Base-by-base conservation (phyloP, 164 flowering plant species). In the Vitis riparia region DNA sequence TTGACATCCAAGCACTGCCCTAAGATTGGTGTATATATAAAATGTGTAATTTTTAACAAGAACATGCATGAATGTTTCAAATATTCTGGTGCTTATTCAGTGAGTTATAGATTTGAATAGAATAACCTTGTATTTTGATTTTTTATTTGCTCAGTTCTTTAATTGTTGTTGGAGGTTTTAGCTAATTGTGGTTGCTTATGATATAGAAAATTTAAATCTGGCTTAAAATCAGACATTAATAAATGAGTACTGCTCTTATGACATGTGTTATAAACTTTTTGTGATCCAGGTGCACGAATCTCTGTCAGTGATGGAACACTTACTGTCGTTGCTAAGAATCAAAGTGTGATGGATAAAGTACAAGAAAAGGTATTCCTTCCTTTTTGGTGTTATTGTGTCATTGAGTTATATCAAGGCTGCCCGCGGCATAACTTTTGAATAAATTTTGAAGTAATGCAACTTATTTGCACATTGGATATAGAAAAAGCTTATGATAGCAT, bases 311-410 rank as follows among this genome's bases (percentile, higher is more conserved):
- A 93, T 86, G 95, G 93, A 62, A 78, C 89, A 48, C 79, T 96
- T 51, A 90, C 98, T 14, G 75, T 93, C 62, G 79, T 86, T 69
- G 99, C 99, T 52, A 96, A 87, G 81, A 90, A 93, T 79, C 97
- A 88, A 68, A 58, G 82, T 65, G 79, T 84, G 47, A 78, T 93
- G 94, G 94, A 96, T 12, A 90, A 84, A 75, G 90, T 89, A 55
- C 87, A 66, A 76, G 97, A 92, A 52, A 91, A 86, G 98, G 98
- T 94, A 76, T 44, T 57, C 67, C 3, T 51, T 70, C 30, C 7
- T 15, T 64, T 61, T 17, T 68, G 11, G 9, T 48, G 37, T 16
- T 16, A 47, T 62, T 59, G 17, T 47, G 37, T 62, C 50, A 56
- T 30, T 51, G 11, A 5, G 15, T 65, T 47, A 30, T 19, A 61